Conservation (phyloP, 2,329 filamentous ascomycete genomes). For the Cordyceps javanica region DNA sequence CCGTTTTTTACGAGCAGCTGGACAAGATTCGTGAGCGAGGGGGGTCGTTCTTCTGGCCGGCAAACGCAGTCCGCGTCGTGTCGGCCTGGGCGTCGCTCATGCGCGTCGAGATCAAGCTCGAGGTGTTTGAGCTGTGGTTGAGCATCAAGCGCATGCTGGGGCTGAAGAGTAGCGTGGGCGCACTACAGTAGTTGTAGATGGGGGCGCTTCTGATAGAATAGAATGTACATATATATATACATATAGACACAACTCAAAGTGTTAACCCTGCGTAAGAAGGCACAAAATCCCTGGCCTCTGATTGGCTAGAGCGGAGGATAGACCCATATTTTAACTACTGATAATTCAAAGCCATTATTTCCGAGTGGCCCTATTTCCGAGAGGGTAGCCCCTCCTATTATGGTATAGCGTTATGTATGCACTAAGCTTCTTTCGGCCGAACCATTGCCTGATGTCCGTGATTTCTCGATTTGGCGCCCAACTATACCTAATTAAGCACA, state of each 20-base stretch:
- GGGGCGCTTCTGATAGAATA: not conserved
- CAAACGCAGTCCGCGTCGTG: conserved; percentile 48
- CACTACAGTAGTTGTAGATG: not conserved
- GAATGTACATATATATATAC: conserved; percentile 3
- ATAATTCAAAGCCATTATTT: too few relatives aligned
- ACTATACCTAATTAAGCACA: too few relatives aligned
- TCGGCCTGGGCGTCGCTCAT: conserved; percentile 53
- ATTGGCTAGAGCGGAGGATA: too few relatives aligned
- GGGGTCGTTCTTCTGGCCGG: conserved; percentile 53
- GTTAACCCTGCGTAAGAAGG: too few relatives aligned
- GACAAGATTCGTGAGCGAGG: conserved; percentile 44
- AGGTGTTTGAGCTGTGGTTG: conserved; percentile 58
- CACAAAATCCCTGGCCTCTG: too few relatives aligned
- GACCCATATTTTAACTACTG: too few relatives aligned
- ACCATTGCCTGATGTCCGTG: too few relatives aligned
- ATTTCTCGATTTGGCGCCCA: too few relatives aligned
- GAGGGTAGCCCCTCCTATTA: too few relatives aligned
- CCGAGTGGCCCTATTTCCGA: too few relatives aligned
- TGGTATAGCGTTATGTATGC: too few relatives aligned
- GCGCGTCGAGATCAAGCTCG: conserved; percentile 57
- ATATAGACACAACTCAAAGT: conserved; percentile 2
- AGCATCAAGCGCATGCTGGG: conserved; percentile 44
- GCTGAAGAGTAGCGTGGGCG: conserved; percentile 20
- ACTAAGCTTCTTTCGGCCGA: too few relatives aligned
- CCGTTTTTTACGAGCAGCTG: conserved; percentile 58